These are phyloP conservation scores for Globisporangium barbulae DNA, from an alignment of 352 stramenopile species.

Conservation along the genomic window DNA sequence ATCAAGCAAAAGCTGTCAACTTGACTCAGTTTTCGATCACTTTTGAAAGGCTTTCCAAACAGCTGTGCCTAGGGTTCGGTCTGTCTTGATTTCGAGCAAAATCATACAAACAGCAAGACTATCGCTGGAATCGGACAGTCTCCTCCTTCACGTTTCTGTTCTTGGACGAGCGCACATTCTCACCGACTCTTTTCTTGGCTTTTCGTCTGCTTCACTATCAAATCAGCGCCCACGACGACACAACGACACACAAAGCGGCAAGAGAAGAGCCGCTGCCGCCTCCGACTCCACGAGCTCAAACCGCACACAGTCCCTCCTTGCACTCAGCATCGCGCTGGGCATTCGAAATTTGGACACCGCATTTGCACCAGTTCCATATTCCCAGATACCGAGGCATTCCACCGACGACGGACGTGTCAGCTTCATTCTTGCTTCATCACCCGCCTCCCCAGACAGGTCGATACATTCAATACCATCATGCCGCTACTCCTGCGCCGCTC, in stretches of 20 bases:
- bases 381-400: not conserved
- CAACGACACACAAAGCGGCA: not conserved
- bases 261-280: not conserved
- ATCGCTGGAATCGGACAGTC: not conserved
- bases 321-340: not conserved
- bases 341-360: constrained; percentile 17
- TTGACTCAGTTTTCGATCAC: not conserved
- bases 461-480: constrained; percentile 32
- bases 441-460: constrained; percentile 5
- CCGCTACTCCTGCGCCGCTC: constrained; percentile 62
- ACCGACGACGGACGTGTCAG: not conserved
- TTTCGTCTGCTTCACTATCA: constrained; percentile 4
- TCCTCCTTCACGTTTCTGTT: not conserved
- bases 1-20: not conserved
- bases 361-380: constrained; percentile 9
- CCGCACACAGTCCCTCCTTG: not conserved
- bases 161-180: not conserved
- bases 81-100: not conserved
- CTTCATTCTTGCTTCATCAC: constrained; percentile 6
- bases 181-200: not conserved
- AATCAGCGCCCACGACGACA: not conserved
- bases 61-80: not conserved
- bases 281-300: not conserved
- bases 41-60: not conserved
- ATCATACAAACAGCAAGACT: not conserved